Base-by-base conservation (phyloP, 805 yeast genomes). In the Cyberlindnera petersonii region DNA sequence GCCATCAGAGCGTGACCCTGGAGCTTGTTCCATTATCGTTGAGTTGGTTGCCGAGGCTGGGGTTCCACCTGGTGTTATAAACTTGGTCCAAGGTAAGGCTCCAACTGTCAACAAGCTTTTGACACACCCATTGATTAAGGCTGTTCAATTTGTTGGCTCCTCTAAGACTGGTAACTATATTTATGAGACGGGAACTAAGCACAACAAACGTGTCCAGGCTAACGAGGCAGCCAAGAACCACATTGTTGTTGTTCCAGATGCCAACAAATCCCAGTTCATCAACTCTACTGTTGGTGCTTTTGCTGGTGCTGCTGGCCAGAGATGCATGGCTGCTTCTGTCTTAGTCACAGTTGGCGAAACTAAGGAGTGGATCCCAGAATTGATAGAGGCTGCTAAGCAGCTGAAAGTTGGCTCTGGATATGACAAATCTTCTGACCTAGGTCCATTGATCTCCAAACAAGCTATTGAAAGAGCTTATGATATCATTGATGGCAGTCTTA, bases 251-350 rank as follows among this genome's bases (percentile, higher is more conserved):
- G 69, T 79, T 47, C 87, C 87, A 4, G 88, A 82, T 53, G 86
- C 87, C 16, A 72, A 79, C 63, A 76, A 77, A 59, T 56, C 64
- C 43, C 82, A 76, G 47, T 77, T 83, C 42, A 65, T 82, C 50
- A 77, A 75, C 53, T 79, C 85, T 23, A 64, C 80, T 24, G 77
- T 69, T 38, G 88, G 88, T 32, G 86, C 89, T 17, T 84, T 86
- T 28, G 83, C 83, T 53, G 88, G 89, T 27, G 89, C 89, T 43
- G 88, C 88, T 19, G 89, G 89, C 39, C 88, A 82, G 68, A 74
- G 89, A 58, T 82, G 89, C 61, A 82, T 82, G 89, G 88, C 88
- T 9, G 77, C 83, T 33, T 75, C 83, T 9, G 86, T 79, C 5
- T 66, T 82, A 40, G 85, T 82, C 11, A 73, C 86, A 11, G 87